phyloP scores from a whole-genome alignment of 2,329 filamentous ascomycete genomes.

The Ophiosphaerella korrae region DNA sequence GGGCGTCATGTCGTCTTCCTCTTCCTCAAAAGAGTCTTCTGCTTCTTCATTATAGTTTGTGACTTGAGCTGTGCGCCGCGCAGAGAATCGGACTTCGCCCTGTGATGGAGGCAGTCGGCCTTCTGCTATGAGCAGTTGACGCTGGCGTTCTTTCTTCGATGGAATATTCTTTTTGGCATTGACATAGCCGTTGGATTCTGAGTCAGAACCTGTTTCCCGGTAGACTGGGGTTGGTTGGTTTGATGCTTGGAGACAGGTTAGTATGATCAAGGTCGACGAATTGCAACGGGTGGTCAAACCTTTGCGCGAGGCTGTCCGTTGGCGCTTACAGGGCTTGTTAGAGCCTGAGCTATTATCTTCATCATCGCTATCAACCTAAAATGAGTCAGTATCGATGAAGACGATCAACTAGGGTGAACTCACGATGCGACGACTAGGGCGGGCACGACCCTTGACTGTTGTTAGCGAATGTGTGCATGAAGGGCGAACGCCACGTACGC shows the following conservation, averaged over 20 bases:
- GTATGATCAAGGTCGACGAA: slow-evolving; percentile 15
- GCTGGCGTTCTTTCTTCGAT: slow-evolving; percentile 76
- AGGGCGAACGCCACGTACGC: slow-evolving; percentile 63
- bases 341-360: slow-evolving; percentile 75
- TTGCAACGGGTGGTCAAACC: slow-evolving; percentile 54
- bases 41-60: slow-evolving; percentile 72
- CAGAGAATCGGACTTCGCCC: slow-evolving; percentile 89
- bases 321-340: slow-evolving; percentile 65
- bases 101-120: slow-evolving; percentile 67
- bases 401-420: slow-evolving; percentile 32
- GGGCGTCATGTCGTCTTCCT: slow-evolving; percentile 67
- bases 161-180: slow-evolving; percentile 69
- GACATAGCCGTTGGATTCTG: slow-evolving; percentile 71
- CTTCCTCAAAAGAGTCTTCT: slow-evolving; percentile 60
- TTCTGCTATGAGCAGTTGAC: slow-evolving; percentile 68
- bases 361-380: slow-evolving; percentile 64
- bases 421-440: slow-evolving; percentile 66
- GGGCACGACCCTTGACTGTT: slow-evolving; percentile 60
- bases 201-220: slow-evolving; percentile 67
- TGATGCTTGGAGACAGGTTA: slow-evolving; percentile 61
- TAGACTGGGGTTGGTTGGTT: slow-evolving; percentile 56
- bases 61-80: slow-evolving; percentile 77
- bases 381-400: slow-evolving; percentile 20
- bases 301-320: slow-evolving; percentile 67
- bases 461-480: slow-evolving; percentile 37